Conservation (phyloP, 179 eudicot genomes). For the Camellia oleifera region DNA sequence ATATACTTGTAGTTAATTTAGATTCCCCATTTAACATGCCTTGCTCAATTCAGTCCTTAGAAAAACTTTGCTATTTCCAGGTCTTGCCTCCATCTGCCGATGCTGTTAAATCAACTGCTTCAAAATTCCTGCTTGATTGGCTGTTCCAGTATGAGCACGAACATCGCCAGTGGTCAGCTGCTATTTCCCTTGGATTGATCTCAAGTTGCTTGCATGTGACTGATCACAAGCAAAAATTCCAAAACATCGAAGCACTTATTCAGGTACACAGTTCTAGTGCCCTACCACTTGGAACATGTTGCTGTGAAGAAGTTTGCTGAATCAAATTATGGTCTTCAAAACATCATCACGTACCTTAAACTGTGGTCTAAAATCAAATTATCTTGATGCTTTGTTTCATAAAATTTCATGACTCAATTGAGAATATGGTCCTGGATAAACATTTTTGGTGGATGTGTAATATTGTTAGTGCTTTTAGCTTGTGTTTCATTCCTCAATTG, state of each 20-base stretch:
- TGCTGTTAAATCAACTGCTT: slow-evolving; percentile 66
- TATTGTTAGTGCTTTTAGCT: neutral
- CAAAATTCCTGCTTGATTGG: slow-evolving; percentile 78
- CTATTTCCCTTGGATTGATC: slow-evolving; percentile 85
- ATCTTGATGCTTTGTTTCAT: neutral
- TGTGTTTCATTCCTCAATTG: neutral
- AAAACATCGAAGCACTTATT: slow-evolving; percentile 66
- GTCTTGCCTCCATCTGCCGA: slow-evolving; percentile 79
- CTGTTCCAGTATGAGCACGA: slow-evolving; percentile 88
- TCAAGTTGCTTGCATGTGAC: slow-evolving; percentile 78
- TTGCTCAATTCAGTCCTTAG: slow-evolving; percentile 4
- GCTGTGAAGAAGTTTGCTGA: neutral
- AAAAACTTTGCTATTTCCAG: slow-evolving; percentile 31
- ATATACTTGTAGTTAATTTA: no score
- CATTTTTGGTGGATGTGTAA: neutral
- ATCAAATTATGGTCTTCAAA: neutral
- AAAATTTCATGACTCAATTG: neutral
- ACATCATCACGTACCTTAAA: neutral
- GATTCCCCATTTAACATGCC: neutral
- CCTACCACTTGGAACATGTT: neutral
- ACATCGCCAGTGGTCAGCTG: slow-evolving; percentile 97
- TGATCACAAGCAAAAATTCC: slow-evolving; percentile 68
- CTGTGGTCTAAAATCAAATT: neutral
- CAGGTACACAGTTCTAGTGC: slow-evolving; percentile 47
- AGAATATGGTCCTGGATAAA: neutral